Evolutionary conservation across 192 early-diverging fungal species (phyloP), one percentile per base, ranked within the genome.

Genomic region (Spizellomyces sp.): DNA sequence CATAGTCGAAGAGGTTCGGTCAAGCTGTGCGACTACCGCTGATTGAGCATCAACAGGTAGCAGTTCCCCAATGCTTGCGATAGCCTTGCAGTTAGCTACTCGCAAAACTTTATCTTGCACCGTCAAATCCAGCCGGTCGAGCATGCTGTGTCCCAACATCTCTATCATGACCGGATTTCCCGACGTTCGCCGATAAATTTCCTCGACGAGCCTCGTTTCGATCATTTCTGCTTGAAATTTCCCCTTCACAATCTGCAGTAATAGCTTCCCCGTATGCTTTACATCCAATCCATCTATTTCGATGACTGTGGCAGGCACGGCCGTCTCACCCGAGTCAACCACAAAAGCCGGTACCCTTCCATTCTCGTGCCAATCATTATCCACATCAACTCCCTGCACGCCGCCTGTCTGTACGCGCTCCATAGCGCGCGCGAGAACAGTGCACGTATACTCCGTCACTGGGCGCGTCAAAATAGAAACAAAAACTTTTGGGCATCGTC

Each of bases 121-220:
- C 27, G 27, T 36, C 27, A 36, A 36, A 36, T 36, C 27, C 27
- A 36, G 27, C 27, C 27, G 27, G 27, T 36, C 27, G 27, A 36
- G 27, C 46, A 66, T 12, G 45, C 46, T 66, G 22, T 17, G 14
- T 8, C 19, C 17, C 64, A 66, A 19, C 46, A 66, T 48, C 44
- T 45, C 6, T 36, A 66, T 66, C 46, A 66, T 66, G 44, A 66
- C 64, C 7, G 64, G 64, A 50, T 66, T 66, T 15, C 64, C 64
- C n/a, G 47, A 46, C 45, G 64, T 66, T 46, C 64, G 64, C 1
- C 48, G 44, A 5, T 50, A 66, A 5, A 66, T 66, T 21, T 66
- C 64, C 8, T 17, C 44, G 15, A 66, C 64, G 7, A 66, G 47
- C 48, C 64, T 15, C 4, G 19, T 50, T 12, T 66, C 64, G 5